Evolutionary conservation across 2,329 filamentous ascomycete species (phyloP), one percentile per base, ranked within the genome.

Genomic region (Fusarium sp.): DNA sequence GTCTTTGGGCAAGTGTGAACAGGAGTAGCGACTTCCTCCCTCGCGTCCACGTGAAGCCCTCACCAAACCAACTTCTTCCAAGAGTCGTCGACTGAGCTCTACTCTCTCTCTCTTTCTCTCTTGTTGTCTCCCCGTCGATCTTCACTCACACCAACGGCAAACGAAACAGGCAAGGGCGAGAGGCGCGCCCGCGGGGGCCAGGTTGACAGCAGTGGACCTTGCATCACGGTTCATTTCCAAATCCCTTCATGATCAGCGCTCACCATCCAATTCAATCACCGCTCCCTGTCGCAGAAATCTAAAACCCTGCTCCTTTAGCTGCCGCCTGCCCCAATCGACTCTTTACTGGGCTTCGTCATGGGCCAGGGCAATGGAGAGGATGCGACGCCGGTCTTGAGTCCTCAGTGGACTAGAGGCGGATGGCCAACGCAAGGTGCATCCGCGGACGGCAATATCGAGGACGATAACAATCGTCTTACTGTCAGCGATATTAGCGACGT

Each of bases 191-290:
- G 61, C 58, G 50, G 52, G 71, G 68, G 58, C 52, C 61, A 45
- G 62, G 45, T 75, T 74, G 72, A 75, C 72, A 76, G 47, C 72
- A 69, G 77, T 78, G 77, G 77, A 70, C 65, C 74, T 76, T 64
- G 65, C 71, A 67, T 70, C 68, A 72, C 66, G 43, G 65, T 70
- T 78, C 75, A 77, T 77, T 78, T 77, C 77, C 76, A 73, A 59
- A 66, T 71, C 58, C 65, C 63, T 72, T 72, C 59, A 78, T 76
- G 77, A 79, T 78, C 77, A 76, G 73, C 77, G 69, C 60, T 70
- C 60, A 57, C 59, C 69, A 66, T 63, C 71, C 68, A 70, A 66
- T 68, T 68, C 72, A 69, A 75, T 70, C 74, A 71, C 69, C 63
- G 59, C 63, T 75, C 77, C 77, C 73, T 76, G 77, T 72, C 69